Conservation (phyloP, 2,329 filamentous ascomycete species). For the Fusarium albosuccineum region DNA sequence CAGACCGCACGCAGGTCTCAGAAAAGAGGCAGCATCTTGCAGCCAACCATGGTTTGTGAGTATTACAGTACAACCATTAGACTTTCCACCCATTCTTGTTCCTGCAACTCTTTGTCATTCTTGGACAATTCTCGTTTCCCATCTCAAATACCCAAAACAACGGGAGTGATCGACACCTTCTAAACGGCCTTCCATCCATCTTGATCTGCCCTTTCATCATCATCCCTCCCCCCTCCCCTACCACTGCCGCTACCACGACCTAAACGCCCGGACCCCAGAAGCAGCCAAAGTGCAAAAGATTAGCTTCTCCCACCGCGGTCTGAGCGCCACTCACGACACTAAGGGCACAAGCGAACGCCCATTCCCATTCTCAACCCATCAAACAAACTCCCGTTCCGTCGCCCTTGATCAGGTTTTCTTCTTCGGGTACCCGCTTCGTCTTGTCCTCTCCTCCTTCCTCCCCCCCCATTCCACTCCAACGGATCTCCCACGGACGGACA, state of each 20-base stretch:
- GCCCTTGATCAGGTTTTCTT: background rate
- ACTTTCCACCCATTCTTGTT: conserved; percentile 15
- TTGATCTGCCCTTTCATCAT: conserved; percentile 4
- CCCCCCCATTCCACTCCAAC: conserved; percentile 4
- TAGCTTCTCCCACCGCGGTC: conserved; percentile 30
- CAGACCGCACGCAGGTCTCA: background rate
- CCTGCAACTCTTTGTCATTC: background rate
- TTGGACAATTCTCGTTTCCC: background rate
- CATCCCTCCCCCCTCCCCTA: conserved; percentile 4
- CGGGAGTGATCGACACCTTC: conserved; percentile 2
- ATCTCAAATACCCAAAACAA: background rate
- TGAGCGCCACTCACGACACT: conserved; percentile 38
- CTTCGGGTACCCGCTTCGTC: conserved; percentile 11
- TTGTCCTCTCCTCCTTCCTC: conserved; percentile 17
- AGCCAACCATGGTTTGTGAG: conserved; percentile 37
- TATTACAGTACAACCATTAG: conserved; percentile 14
- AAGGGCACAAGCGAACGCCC: conserved; percentile 8
- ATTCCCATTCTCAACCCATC: conserved; percentile 1
- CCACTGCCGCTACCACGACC: conserved; percentile 19
- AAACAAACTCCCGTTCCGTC: background rate
- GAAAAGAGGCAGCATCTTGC: conserved; percentile 5
- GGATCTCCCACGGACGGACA: conserved; percentile 3
- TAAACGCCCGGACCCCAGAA: conserved; percentile 34
- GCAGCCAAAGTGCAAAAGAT: conserved; percentile 33
- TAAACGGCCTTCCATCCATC: conserved; percentile 1